Conservation (phyloP, 306 rosid genomes). For the Vicia faba region DNA sequence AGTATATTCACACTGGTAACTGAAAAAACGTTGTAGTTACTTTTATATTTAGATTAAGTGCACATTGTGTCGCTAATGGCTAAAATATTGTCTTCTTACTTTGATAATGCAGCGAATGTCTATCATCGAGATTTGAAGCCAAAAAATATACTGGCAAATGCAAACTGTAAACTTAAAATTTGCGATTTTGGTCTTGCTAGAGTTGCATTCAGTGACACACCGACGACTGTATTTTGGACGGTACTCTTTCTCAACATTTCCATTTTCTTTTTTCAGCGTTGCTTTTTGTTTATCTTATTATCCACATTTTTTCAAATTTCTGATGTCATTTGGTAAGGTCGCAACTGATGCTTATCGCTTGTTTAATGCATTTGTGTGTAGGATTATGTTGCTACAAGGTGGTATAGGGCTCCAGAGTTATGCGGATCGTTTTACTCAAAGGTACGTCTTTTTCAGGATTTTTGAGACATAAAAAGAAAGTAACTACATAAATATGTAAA, state of each 20-base stretch:
- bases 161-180: conserved; percentile 92
- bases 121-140: conserved; percentile 97
- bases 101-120: conserved; percentile 75
- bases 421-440: conserved; percentile 96
- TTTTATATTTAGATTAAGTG: neutral
- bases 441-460: conserved; percentile 52
- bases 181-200: conserved; percentile 98
- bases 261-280: neutral
- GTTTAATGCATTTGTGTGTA: conserved; percentile 39
- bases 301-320: neutral
- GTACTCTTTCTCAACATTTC: conserved; percentile 46
- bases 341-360: conserved; percentile 18
- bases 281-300: neutral
- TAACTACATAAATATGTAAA: neutral
- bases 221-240: conserved; percentile 96
- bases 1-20: conserved; percentile 91
- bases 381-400: conserved; percentile 99
- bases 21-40: conserved; percentile 2
- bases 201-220: conserved; percentile 95
- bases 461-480: conserved; percentile 1
- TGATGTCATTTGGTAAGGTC: neutral
- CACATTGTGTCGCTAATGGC: conserved; percentile 15
- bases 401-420: conserved; percentile 99
- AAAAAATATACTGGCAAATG: conserved; percentile 94
- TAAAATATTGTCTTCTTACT: conserved; percentile 2